These are phyloP conservation scores for Tolypocladium paradoxum DNA, from an alignment of 2,329 filamentous ascomycete genomes.

Conservation along the genomic window DNA sequence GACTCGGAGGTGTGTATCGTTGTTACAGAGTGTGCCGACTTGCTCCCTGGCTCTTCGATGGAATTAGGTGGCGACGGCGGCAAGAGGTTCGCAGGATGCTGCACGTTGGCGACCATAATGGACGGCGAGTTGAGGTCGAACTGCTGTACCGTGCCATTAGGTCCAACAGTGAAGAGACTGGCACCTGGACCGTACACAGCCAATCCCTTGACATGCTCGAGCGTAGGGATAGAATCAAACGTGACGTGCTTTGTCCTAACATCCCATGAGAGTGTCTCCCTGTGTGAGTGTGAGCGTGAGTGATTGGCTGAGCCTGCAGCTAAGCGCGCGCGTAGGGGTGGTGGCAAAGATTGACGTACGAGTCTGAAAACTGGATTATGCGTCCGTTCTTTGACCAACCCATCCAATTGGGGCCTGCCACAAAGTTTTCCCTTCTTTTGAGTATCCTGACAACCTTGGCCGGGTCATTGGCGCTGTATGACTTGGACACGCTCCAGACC, in stretches of 20 bases:
- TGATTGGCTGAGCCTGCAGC: constrained; percentile 14
- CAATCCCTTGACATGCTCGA: constrained; percentile 70
- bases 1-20: constrained; percentile 41
- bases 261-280: constrained; percentile 91
- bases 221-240: constrained; percentile 76
- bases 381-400: constrained; percentile 97
- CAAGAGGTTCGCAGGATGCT: constrained; percentile 69
- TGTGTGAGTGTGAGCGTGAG: constrained; percentile 27
- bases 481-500: constrained; percentile 94
- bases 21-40: constrained; percentile 33
- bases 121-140: constrained; percentile 83
- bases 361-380: constrained; percentile 84
- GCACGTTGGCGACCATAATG: constrained; percentile 73
- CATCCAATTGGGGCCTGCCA: constrained; percentile 83
- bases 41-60: constrained; percentile 56
- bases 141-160: constrained; percentile 84
- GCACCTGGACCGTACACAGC: constrained; percentile 84
- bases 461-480: constrained; percentile 56
- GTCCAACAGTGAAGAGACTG: constrained; percentile 82
- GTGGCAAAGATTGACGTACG: constrained; percentile 46
- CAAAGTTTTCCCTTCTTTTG: constrained; percentile 64
- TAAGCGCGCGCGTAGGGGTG: constrained; percentile 36
- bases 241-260: constrained; percentile 96
- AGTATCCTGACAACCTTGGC: constrained; percentile 85
- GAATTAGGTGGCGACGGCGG: constrained; percentile 77